Base-by-base conservation (phyloP, 2,329 filamentous ascomycete genomes). In the Monosporascus sp. region DNA sequence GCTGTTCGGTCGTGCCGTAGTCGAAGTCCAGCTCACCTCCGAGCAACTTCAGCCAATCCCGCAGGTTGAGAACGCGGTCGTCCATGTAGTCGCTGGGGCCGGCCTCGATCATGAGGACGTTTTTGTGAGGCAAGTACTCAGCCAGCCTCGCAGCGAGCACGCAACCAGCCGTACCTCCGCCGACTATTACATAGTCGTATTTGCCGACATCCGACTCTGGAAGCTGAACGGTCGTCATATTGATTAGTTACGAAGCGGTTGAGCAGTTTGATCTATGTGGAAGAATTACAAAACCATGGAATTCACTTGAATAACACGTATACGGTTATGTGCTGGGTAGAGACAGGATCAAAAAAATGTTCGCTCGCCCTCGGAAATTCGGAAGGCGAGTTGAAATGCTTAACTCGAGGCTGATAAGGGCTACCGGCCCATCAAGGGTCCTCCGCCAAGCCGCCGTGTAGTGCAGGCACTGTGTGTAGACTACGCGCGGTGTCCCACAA, bases 11-110 rank as follows among this genome's bases (percentile, higher is more conserved):
- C 41, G 91, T 96, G 65, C 83, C 83, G 73, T 96, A 96, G 73
- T 96, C 91, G 72, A 93, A 96, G 74, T 96, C 91, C 56, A 96
- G 81, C 67, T 96, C 85, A 66, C 90, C 89, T 59, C 91, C 91
- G 27, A 96, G 83, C 49, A 96, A 78, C 59, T 80, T 84, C 59
- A 96, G 78, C 91, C 91, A 96, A 72, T 95, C 86, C 67, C 91
- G 91, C 62, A 96, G 80, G 63, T 93, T 85, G 49, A 96, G 80
- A 46, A 96, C 91, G 53, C 89, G 84, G 71, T 94, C 87, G 71
- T 96, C 88, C 77, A 88, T 88, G 73, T 86, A 94, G 72, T 96
- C 91, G 68, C 88, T 93, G 52, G 91, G 91, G 46, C 91, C 91
- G 60, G 86, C 91, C 77, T 96, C 91, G 70, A 96, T 88, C 65